Conservation (phyloP, 106 monocot genomes). For the Dendrobium catenatum region DNA sequence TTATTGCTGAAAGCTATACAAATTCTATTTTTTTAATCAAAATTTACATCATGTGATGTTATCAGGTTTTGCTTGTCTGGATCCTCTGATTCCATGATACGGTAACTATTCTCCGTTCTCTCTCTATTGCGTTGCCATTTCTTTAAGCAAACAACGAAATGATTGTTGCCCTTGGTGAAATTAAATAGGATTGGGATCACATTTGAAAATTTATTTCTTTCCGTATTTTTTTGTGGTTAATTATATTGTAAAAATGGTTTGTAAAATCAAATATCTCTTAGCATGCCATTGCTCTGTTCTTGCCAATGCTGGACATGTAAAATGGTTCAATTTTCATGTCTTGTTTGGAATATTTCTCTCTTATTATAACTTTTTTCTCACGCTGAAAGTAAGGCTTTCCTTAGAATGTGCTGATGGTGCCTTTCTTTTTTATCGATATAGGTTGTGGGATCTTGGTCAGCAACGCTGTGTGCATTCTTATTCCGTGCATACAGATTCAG, state of each 20-base stretch:
- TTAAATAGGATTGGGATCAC: neutral
- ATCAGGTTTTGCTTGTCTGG: conserved; percentile 92
- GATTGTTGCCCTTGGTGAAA: neutral
- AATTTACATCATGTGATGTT: neutral
- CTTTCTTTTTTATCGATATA: conserved; percentile 22
- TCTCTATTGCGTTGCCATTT: neutral
- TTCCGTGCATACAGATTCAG: conserved; percentile 98
- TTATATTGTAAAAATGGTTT: neutral
- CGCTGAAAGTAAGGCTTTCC: neutral
- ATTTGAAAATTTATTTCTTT: neutral
- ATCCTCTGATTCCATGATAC: conserved; percentile 98
- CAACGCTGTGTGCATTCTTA: conserved; percentile 97
- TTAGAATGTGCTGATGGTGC: conserved; percentile 2
- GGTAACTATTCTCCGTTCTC: conserved; percentile 33
- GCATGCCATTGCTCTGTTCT: neutral
- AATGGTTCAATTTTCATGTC: neutral
- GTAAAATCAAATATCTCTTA: neutral
- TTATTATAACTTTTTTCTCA: neutral
- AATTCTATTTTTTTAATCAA: neutral
- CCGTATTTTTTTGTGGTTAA: neutral
- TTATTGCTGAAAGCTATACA: neutral
- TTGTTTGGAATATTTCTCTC: neutral
- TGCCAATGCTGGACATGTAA: neutral
- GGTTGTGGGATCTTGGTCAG: conserved; percentile 99
- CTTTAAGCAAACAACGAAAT: neutral